phyloP scores from a whole-genome alignment of 2,329 filamentous ascomycete species.

The Ophiostoma sp. region DNA sequence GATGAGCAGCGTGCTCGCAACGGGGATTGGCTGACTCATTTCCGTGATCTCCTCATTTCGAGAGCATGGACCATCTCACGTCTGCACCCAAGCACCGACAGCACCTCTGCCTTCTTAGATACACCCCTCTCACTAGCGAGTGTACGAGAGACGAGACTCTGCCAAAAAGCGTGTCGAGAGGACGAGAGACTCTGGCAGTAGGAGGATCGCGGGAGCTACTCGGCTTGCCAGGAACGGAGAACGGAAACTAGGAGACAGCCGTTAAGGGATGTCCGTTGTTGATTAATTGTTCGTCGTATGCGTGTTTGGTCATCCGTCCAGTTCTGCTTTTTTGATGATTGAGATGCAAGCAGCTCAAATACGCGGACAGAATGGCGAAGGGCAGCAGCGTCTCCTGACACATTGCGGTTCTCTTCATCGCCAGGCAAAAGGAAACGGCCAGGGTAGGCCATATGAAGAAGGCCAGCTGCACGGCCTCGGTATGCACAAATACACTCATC shows the following conservation, averaged over 20 bases:
- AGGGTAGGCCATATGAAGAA: no score
- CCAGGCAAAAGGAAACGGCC: background rate
- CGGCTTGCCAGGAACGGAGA: conserved; percentile 7
- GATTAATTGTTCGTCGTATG: background rate
- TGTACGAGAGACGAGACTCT: background rate
- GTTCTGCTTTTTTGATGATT: background rate
- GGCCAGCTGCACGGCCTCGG: background rate
- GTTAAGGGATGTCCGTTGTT: conserved; percentile 1
- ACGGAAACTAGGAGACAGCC: conserved; percentile 8
- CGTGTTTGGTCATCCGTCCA: background rate
- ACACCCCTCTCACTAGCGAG: background rate
- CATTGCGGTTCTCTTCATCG: background rate
- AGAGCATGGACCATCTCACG: background rate
- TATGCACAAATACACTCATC: background rate
- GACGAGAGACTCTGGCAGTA: background rate
- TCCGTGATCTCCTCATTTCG: background rate
- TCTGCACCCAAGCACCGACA: background rate
- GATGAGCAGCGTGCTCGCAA: background rate
- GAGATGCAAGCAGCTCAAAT: background rate
- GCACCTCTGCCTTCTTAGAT: background rate
- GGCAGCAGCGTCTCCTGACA: no score
- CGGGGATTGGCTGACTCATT: background rate
- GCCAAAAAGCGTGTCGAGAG: conserved; percentile 1
- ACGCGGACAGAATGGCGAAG: background rate
- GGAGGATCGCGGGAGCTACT: conserved; percentile 8